Conservation (phyloP, 768 basidiomycete genomes). For the Panaeolus papilionaceus region DNA sequence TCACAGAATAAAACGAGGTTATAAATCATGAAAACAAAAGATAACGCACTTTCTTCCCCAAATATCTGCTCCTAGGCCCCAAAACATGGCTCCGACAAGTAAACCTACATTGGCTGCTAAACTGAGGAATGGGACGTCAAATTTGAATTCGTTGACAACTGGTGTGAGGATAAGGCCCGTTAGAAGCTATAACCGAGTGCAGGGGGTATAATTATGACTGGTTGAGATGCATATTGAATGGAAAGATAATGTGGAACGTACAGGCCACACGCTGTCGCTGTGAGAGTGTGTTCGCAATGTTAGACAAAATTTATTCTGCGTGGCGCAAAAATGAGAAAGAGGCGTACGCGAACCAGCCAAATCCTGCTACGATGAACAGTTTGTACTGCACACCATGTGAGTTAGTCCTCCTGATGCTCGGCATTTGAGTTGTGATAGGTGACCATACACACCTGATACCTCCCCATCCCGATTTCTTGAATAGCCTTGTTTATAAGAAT, state of each 20-base stretch:
- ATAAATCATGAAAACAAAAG: constrained; percentile 13
- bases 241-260: constrained; percentile 35
- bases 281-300: constrained; percentile 8
- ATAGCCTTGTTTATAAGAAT: constrained; percentile 62
- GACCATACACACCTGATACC: constrained; percentile 54
- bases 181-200: constrained; percentile 48
- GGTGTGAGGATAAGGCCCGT: constrained; percentile 70
- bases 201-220: neutral
- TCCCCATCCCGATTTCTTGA: constrained; percentile 76
- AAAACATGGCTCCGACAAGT: constrained; percentile 69
- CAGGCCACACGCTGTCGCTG: constrained; percentile 79
- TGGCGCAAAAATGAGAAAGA: neutral
- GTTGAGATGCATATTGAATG: neutral
- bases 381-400: constrained; percentile 48
- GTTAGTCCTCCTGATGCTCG: constrained; percentile 5
- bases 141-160: constrained; percentile 68
- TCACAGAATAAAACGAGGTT: neutral
- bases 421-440: neutral
- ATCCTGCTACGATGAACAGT: constrained; percentile 71
- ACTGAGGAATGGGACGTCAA: constrained; percentile 64
- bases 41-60: constrained; percentile 65
- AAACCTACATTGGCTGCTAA: constrained; percentile 73
- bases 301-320: neutral
- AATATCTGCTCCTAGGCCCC: constrained; percentile 71
- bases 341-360: constrained; percentile 78